A percentile compares a stretch with the other conserved stretches of the same genome.
These are phyloP conservation scores for Eucalyptus melliodora DNA, from an alignment of 345 rosid species.

Conservation along the genomic window DNA sequence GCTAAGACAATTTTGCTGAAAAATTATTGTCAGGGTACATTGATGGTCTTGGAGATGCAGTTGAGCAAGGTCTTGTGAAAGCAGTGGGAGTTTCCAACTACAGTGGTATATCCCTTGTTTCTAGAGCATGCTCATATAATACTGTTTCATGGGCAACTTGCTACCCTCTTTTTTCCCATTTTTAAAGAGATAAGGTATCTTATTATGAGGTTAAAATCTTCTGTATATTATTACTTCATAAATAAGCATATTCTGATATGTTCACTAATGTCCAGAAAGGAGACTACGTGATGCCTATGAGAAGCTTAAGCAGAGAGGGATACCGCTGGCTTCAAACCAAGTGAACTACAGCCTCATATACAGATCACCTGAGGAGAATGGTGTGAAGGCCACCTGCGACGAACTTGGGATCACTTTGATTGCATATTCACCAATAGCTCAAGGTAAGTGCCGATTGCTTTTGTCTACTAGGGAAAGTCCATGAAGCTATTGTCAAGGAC, in stretches of 20 bases:
- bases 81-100: conserved; percentile 99
- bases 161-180: background rate
- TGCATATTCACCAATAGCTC: conserved; percentile 93
- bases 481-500: background rate
- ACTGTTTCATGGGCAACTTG: background rate
- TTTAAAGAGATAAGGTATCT: background rate
- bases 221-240: background rate
- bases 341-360: conserved; percentile 95
- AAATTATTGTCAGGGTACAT: conserved; percentile 62
- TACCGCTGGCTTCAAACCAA: conserved; percentile 93
- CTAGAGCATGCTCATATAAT: background rate
- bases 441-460: conserved; percentile 33
- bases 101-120: conserved; percentile 30
- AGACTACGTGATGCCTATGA: conserved; percentile 73
- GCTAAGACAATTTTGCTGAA: background rate
- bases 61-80: conserved; percentile 91
- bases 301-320: conserved; percentile 80
- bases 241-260: background rate
- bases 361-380: conserved; percentile 75
- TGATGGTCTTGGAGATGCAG: conserved; percentile 98
- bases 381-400: conserved; percentile 85
- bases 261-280: conserved; percentile 28
- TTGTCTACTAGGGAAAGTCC: background rate
- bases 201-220: background rate
- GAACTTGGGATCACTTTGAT: conserved; percentile 90